These are phyloP conservation scores for Helianthus annuus DNA, from an alignment of 129 eudicot genomes.

Conservation along the genomic window HanXRQr2.0-SUNRISE NC_035437.2:1490474-1490973, in stretches of 20 bases:
- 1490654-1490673: conserved; percentile 28
- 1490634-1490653: conserved; percentile 43
- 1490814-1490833: conserved; percentile 78
- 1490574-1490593: conserved; percentile 62
- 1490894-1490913: conserved; percentile 19
- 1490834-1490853: conserved; percentile 71
- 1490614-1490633: conserved; percentile 55
- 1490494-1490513: conserved; percentile 44
- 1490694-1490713: conserved; percentile 25
- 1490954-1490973: conserved; percentile 69
- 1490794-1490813: conserved; percentile 85
- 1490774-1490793: conserved; percentile 78
- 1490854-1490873: conserved; percentile 60
- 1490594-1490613: conserved; percentile 52
- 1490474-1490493: conserved; percentile 78
- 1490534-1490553: conserved; percentile 74
- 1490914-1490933: conserved; percentile 21
- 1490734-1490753: conserved; percentile 72
- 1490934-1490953: conserved; percentile 43
- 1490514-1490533: conserved; percentile 61
- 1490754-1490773: conserved; percentile 60
- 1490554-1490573: conserved; percentile 57
- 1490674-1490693: conserved; percentile 26
- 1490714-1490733: conserved; percentile 44
- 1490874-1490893: conserved; percentile 35